Evolutionary conservation across 495 filamentous ascomycete genomes (phyloP).

Genomic region (Sabuloglossum arenarium): DNA sequence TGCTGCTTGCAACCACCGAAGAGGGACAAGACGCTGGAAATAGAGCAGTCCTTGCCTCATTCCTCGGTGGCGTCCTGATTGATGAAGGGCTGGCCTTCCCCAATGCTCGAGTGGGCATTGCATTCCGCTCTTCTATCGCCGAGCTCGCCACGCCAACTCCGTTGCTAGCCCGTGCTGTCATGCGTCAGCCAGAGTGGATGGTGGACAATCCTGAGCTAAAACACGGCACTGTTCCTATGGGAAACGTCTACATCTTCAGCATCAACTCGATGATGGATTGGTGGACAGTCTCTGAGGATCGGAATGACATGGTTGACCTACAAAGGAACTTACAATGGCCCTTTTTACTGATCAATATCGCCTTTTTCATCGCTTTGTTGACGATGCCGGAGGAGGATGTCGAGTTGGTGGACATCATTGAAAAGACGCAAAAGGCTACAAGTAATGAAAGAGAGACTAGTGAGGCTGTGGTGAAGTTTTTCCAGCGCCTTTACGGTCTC

Average conservation of each 20-base stretch:
- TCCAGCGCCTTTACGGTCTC: not conserved
- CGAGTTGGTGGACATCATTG: not conserved
- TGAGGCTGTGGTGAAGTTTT: not conserved
- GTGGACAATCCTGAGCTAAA: not conserved
- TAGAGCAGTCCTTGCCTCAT: not conserved
- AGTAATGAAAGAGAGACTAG: not conserved
- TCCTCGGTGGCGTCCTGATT: not conserved
- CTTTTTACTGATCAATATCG: not conserved
- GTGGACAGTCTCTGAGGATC: constrained; percentile 2
- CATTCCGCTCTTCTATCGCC: not conserved
- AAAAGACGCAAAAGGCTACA: not conserved
- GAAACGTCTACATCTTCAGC: constrained; percentile 1
- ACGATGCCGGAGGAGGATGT: not conserved
- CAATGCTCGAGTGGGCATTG: not conserved
- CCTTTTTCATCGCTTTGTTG: not conserved
- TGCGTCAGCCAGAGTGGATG: not conserved
- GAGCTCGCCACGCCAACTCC: not conserved
- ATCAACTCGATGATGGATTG: constrained; percentile 4
- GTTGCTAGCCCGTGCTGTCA: not conserved
- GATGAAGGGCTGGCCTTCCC: not conserved
- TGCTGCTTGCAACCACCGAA: not conserved
- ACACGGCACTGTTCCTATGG: not conserved
- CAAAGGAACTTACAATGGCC: constrained; percentile 2
- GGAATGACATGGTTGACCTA: not conserved
- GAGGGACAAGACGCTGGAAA: not conserved